Base-by-base conservation (phyloP, 148 eudicot genomes). In the Agrostemma githago region DNA sequence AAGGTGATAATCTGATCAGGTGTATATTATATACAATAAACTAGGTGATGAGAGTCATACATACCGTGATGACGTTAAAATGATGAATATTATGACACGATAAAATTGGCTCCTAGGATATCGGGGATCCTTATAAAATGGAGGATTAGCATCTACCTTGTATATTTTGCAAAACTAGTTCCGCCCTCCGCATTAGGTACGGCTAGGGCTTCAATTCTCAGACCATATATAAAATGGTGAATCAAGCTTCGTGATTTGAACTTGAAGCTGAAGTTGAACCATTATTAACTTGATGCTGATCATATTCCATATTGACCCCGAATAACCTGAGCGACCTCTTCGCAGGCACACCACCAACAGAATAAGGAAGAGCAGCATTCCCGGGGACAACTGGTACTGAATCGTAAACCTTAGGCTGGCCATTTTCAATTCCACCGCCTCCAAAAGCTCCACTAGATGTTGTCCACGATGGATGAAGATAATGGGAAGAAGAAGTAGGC, bases 231-330 rank as follows among this genome's bases (percentile, higher is more conserved):
- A 60, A 60, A 60, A 60, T 21, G 38, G 3, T 20, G 63, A 57
- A 2, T 69, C 26, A 69, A 69, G 59, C 58, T 4, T 53, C 19
- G 15, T 48, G 26, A 69, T 69, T 68, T 46, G 72, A 58, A 59
- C 26, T 51, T 21, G 72, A 39, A 16, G 70, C 7, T 66, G 70
- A 41, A 37, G 40, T 65, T 12, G 68, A 65, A 67, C 46, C 41
- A 66, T 43, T 8, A 66, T 43, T 8, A 17, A 19, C 4, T 17
- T 43, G 46, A 14, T 65, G 68, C 6, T 67, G 21, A 67, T 67
- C 71, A 43, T 67, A 67, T 19, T 93, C 98, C 98, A 93, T 91
- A 82, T 93, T 93, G 54, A 91, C 98, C 16, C 98, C 98, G 67
- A 93, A 93, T 70, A 93, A 71, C 84, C 98, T 87, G 1, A 93